phyloP scores from a whole-genome alignment of 1,139 yeast genomes.

The Suhomyces bolitotheri region DNA sequence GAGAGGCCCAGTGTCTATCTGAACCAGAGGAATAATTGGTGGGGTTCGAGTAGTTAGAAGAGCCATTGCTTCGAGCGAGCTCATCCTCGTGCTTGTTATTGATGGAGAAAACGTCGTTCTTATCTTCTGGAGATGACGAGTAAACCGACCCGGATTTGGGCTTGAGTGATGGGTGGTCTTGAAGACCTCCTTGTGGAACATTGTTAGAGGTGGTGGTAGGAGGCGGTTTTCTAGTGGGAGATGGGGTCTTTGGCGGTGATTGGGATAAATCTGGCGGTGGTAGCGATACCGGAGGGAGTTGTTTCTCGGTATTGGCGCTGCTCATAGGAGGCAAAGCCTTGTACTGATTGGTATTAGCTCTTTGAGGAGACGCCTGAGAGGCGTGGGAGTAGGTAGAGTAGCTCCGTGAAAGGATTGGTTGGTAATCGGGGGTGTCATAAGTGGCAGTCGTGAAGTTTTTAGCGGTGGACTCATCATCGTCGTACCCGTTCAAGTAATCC shows the following conservation, averaged over 20 bases:
- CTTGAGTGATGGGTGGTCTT: conserved; percentile 8
- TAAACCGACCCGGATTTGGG: conserved; percentile 13
- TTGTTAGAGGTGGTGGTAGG: conserved; percentile 12
- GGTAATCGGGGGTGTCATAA: conserved; percentile 38
- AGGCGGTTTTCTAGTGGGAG: conserved; percentile 29
- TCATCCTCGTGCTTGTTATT: conserved; percentile 13
- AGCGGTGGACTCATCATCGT: conserved; percentile 20
- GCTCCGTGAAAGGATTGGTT: conserved; percentile 35
- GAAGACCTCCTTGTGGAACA: background rate
- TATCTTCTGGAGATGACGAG: conserved; percentile 28
- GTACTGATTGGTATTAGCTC: background rate
- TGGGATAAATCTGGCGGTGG: conserved; percentile 13
- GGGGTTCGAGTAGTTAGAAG: conserved; percentile 18
- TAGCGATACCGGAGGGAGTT: conserved; percentile 7
- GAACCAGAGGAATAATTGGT: conserved; percentile 42
- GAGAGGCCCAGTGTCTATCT: conserved; percentile 56
- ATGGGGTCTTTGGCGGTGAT: conserved; percentile 18
- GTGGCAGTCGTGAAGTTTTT: conserved; percentile 29
- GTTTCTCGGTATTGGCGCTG: conserved; percentile 3
- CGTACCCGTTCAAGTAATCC: conserved; percentile 42
- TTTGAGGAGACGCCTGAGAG: conserved; percentile 9
- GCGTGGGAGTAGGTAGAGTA: conserved; percentile 29
- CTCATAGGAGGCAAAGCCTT: conserved; percentile 7
- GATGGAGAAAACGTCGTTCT: conserved; percentile 34
- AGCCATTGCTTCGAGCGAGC: conserved; percentile 18